phyloP scores from a whole-genome alignment of 768 basidiomycete species.

The Leucocoprinus sp. region DNA sequence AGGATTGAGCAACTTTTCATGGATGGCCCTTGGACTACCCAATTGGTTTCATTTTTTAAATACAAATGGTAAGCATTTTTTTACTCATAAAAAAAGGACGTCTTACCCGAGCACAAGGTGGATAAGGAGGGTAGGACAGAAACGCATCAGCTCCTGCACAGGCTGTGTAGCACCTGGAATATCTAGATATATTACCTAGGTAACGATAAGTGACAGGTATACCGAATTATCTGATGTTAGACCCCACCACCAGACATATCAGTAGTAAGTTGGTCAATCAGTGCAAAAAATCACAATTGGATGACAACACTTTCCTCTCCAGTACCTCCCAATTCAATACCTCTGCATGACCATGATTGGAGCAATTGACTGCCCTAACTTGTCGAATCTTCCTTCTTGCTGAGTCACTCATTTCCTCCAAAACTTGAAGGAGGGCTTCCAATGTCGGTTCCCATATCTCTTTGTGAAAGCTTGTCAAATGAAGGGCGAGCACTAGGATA shows the following conservation, averaged over 20 bases:
- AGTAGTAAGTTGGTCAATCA: background rate
- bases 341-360: constrained; percentile 63
- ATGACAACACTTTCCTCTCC: constrained; percentile 33
- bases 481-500: constrained; percentile 51
- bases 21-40: constrained; percentile 29
- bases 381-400: constrained; percentile 35
- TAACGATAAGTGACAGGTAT: background rate
- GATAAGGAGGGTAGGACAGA: constrained; percentile 21
- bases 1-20: constrained; percentile 26
- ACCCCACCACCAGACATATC: too few relatives aligned
- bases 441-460: constrained; percentile 65
- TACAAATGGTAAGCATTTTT: background rate
- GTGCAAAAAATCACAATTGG: constrained; percentile 33
- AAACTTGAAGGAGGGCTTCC: constrained; percentile 34
- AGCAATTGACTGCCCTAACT: constrained; percentile 65
- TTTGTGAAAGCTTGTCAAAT: constrained; percentile 69
- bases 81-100: too few relatives aligned
- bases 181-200: constrained; percentile 58
- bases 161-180: constrained; percentile 45
- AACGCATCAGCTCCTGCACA: constrained; percentile 34
- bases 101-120: constrained; percentile 7
- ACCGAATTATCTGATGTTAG: too few relatives aligned
- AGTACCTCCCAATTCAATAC: constrained; percentile 42
- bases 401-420: constrained; percentile 10
- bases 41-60: too few relatives aligned